Evolutionary conservation across 2,329 filamentous ascomycete genomes (phyloP).

Genomic region (Chaetomiaceae sp.): DNA sequence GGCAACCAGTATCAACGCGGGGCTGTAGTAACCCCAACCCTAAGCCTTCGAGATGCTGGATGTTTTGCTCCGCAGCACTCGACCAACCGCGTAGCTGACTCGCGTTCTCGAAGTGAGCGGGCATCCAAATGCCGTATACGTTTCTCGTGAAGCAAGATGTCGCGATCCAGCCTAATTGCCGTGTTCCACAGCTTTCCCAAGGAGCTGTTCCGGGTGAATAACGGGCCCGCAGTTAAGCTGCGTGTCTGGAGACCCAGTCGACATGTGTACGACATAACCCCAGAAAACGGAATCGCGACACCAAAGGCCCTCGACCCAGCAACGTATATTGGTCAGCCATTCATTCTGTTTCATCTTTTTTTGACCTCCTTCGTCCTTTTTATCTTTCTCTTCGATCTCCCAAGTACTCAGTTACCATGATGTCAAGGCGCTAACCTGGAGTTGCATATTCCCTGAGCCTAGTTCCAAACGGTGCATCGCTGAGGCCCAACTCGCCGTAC

Average conservation of each 20-base stretch:
- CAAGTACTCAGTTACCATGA: no score
- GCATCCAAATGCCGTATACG: no score
- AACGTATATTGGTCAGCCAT: background rate
- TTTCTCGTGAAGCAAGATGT: background rate
- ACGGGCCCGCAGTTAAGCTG: background rate
- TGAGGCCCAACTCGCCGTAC: background rate
- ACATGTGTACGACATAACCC: background rate
- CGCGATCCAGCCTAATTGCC: background rate
- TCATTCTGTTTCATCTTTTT: no score
- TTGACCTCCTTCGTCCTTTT: no score
- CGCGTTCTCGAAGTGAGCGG: no score
- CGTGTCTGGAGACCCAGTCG: background rate
- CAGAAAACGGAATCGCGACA: background rate
- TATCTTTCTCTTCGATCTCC: no score
- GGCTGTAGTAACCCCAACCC: no score
- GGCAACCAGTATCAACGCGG: no score
- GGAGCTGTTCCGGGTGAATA: background rate
- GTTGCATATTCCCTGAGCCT: background rate
- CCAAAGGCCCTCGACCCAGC: background rate
- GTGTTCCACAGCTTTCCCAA: background rate
- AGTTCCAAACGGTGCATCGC: background rate
- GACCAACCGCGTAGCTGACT: no score
- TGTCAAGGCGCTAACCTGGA: no score
- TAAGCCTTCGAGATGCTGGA: no score
- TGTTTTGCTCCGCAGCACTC: no score